These are phyloP conservation scores for Boletales sp. DNA, from an alignment of 768 basidiomycete genomes.

Conservation along the genomic window DNA sequence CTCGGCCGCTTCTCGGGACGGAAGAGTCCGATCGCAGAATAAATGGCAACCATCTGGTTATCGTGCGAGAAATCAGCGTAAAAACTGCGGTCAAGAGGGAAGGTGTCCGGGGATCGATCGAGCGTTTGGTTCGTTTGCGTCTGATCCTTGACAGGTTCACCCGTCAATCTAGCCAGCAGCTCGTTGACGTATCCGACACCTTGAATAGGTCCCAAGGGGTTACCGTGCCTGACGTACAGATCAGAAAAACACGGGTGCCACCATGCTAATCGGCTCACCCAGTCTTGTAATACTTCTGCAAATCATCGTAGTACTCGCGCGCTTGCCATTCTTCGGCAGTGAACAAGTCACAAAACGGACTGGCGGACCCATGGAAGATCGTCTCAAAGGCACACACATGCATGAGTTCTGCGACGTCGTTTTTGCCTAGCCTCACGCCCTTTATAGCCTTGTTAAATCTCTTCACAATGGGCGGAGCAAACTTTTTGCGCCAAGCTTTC, in stretches of 20 bases:
- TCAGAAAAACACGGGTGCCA: not conserved
- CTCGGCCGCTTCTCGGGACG: conserved; percentile 26
- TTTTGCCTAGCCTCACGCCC: conserved; percentile 53
- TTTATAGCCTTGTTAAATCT: conserved; percentile 61
- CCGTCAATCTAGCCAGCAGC: conserved; percentile 76
- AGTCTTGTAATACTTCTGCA: conserved; percentile 76
- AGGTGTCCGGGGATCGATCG: conserved; percentile 57
- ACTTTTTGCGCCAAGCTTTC: conserved; percentile 52
- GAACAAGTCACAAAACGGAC: conserved; percentile 77
- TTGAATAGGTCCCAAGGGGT: conserved; percentile 66
- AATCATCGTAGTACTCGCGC: conserved; percentile 68
- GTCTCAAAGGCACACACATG: conserved; percentile 80
- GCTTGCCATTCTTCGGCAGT: conserved; percentile 54
- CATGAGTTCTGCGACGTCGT: conserved; percentile 59
- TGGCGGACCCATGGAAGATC: conserved; percentile 45
- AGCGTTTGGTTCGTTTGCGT: conserved; percentile 78
- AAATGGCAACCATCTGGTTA: conserved; percentile 80
- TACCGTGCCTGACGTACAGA: conserved; percentile 52
- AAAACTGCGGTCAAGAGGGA: conserved; percentile 62
- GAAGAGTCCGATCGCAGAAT: conserved; percentile 57
- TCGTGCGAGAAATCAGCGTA: conserved; percentile 87
- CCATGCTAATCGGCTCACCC: conserved; percentile 43
- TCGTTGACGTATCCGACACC: conserved; percentile 89
- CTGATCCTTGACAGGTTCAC: conserved; percentile 54
- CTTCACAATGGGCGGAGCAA: conserved; percentile 50